Conservation (phyloP, 441 rosid genomes). For the Raphanus hybrid region DNA sequence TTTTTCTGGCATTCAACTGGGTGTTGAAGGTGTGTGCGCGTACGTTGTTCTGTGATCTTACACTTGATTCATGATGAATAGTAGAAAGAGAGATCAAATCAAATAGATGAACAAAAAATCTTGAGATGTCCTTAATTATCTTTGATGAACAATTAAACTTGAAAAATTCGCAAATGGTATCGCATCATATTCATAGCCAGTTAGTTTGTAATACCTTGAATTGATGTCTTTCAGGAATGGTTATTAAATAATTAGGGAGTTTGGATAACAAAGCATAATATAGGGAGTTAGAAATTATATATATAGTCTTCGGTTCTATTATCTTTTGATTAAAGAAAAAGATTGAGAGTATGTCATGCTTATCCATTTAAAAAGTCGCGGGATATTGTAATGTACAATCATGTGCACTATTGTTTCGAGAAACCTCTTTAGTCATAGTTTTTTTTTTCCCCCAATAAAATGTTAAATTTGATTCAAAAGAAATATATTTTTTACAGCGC, state of each 20-base stretch:
- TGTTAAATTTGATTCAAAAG: too few species aligned
- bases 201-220: not conserved
- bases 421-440: not conserved
- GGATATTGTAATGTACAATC: not conserved
- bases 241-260: not conserved
- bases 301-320: not conserved
- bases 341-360: not conserved
- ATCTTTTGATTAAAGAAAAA: constrained; percentile 3
- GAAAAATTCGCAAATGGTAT: not conserved
- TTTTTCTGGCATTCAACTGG: not conserved
- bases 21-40: not conserved
- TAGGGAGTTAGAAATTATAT: not conserved
- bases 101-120: not conserved
- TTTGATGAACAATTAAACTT: not conserved
- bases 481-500: too few species aligned
- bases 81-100: not conserved
- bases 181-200: not conserved
- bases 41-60: not conserved
- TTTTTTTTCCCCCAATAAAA: too few species aligned
- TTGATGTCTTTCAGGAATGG: not conserved
- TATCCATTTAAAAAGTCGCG: not conserved
- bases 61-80: not conserved
- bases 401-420: constrained; percentile 3
- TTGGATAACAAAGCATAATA: constrained; percentile 7
- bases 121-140: not conserved